Evolutionary conservation across 495 filamentous ascomycete genomes (phyloP).

Genomic region (Aspergillus diversus): DNA sequence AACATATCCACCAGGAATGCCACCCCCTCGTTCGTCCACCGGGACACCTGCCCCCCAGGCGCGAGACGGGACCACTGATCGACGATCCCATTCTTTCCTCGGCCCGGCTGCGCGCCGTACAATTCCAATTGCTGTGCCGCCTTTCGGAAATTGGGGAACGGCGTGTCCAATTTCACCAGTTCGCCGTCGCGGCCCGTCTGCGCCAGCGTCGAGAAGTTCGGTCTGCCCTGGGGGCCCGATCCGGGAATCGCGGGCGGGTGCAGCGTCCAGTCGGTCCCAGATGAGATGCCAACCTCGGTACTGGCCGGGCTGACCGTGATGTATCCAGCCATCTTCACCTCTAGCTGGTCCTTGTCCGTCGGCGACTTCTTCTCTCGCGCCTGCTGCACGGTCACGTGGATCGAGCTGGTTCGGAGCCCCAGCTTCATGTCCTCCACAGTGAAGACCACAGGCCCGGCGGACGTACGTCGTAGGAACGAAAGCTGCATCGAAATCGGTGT

Average conservation of each 20-base stretch:
- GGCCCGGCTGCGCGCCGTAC: constrained; percentile 53
- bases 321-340: constrained; percentile 68
- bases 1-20: constrained; percentile 68
- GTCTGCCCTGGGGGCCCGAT: constrained; percentile 24
- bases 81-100: constrained; percentile 45
- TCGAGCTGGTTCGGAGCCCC: constrained; percentile 67
- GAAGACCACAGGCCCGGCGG: constrained; percentile 63
- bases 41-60: constrained; percentile 38
- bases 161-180: constrained; percentile 39
- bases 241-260: constrained; percentile 49
- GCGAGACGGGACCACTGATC: constrained; percentile 71
- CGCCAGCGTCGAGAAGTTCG: constrained; percentile 38
- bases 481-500: constrained; percentile 67
- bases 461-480: constrained; percentile 71
- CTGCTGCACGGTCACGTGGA: constrained; percentile 70
- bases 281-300: constrained; percentile 60
- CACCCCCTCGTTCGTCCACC: constrained; percentile 58
- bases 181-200: constrained; percentile 38
- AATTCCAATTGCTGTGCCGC: constrained; percentile 57
- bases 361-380: constrained; percentile 26
- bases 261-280: constrained; percentile 55
- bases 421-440: constrained; percentile 73
- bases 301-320: constrained; percentile 66
- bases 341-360: constrained; percentile 18
- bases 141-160: constrained; percentile 53